phyloP scores from a whole-genome alignment of 169 alveolate genomes.

The Eimeria sp. region DNA sequence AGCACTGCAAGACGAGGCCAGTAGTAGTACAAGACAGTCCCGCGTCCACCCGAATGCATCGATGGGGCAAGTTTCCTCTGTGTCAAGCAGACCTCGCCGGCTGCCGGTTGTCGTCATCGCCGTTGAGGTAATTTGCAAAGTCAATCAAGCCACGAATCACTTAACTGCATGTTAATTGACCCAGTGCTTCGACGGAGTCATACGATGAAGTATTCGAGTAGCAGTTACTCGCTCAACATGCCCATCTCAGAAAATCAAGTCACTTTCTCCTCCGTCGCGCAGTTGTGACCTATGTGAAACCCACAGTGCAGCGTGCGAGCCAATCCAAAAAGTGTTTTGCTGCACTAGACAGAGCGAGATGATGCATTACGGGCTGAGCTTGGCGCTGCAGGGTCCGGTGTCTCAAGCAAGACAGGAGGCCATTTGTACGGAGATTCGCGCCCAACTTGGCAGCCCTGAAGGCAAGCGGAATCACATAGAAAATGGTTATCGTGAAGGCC shows the following conservation, averaged over 20 bases:
- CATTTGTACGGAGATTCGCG: neutral
- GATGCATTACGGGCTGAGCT: neutral
- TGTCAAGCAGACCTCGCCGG: neutral
- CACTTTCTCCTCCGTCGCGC: neutral
- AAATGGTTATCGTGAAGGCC: neutral
- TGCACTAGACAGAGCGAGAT: neutral
- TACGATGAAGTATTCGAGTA: neutral
- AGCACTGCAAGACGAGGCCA: neutral
- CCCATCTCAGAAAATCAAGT: neutral
- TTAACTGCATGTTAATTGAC: neutral
- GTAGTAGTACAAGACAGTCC: neutral
- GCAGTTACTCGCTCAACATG: neutral
- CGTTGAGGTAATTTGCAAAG: neutral
- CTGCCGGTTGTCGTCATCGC: constrained; percentile 10
- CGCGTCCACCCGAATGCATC: neutral
- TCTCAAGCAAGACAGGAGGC: constrained; percentile 22
- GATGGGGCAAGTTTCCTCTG: neutral
- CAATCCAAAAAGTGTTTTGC: neutral
- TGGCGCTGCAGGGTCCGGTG: constrained; percentile 37
- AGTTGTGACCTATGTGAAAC: neutral
- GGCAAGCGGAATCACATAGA: constrained; percentile 5
- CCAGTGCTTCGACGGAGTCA: neutral
- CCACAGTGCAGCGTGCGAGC: neutral
- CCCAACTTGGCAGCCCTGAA: constrained; percentile 25
- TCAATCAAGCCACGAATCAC: neutral